Conservation (phyloP, 2,329 filamentous ascomycete species). For the Colletotrichum lini region DNA sequence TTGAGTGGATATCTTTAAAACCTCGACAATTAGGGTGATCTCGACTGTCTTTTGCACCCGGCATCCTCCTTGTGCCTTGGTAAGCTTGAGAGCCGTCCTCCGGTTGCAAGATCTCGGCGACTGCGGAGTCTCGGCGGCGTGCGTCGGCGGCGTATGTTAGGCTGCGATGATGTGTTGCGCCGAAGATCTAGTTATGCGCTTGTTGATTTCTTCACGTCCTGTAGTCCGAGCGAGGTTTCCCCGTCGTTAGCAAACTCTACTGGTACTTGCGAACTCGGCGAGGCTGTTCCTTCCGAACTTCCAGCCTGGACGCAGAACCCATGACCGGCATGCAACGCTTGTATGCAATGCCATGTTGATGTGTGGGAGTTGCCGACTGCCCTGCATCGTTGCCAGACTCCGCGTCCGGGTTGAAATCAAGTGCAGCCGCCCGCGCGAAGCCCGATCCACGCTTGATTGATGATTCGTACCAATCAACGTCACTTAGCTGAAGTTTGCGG, state of each 20-base stretch:
- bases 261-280: constrained; percentile 8
- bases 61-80: not conserved
- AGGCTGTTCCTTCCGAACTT: constrained; percentile 12
- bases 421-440: constrained; percentile 8
- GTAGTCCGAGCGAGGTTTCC: constrained; percentile 16
- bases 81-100: constrained; percentile 1
- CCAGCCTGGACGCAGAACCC: constrained; percentile 13
- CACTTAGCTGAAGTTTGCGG: constrained; percentile 92
- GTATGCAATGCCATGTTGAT: constrained; percentile 14
- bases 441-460: constrained; percentile 42
- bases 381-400: constrained; percentile 15
- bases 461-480: constrained; percentile 90
- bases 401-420: constrained; percentile 6
- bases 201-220: constrained; percentile 35
- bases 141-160: constrained; percentile 4
- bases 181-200: constrained; percentile 20
- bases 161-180: not conserved
- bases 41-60: constrained; percentile 4
- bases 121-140: not conserved
- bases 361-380: constrained; percentile 3
- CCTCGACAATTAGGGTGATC: not conserved
- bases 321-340: constrained; percentile 26
- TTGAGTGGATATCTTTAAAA: not conserved
- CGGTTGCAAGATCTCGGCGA: not conserved
- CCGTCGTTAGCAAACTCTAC: constrained; percentile 34